phyloP scores from a whole-genome alignment of 192 early-diverging fungal genomes.

The Piromyces sp. region DNA sequence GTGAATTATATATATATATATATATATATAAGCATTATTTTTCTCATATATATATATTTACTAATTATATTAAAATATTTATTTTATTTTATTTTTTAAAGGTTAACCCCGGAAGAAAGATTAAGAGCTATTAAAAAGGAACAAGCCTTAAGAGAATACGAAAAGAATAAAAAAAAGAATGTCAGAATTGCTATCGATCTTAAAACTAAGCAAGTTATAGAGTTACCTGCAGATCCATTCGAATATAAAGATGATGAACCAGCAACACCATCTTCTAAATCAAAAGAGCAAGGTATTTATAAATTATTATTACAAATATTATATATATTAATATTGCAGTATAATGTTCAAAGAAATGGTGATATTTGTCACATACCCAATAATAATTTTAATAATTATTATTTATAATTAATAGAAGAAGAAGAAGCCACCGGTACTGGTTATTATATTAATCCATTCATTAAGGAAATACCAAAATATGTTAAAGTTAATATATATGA shows the following conservation, averaged over 20 bases:
- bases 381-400: no score
- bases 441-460: not conserved
- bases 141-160: not conserved
- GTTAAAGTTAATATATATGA: not conserved
- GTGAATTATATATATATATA: no score
- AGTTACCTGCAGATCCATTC: not conserved
- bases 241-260: not conserved
- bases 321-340: no score
- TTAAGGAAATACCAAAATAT: not conserved
- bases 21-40: no score
- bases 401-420: not conserved
- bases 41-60: no score
- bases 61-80: no score
- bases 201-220: not conserved
- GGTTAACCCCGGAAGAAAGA: not conserved
- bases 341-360: no score
- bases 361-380: no score
- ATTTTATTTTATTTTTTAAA: not conserved
- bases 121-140: not conserved
- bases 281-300: not conserved
- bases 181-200: not conserved
- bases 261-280: not conserved
- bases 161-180: not conserved
- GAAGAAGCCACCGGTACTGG: not conserved
- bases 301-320: no score